These are phyloP conservation scores for Ophiostoma novo-ulmi DNA, from an alignment of 2,329 filamentous ascomycete species.

Conservation along the genomic window DNA sequence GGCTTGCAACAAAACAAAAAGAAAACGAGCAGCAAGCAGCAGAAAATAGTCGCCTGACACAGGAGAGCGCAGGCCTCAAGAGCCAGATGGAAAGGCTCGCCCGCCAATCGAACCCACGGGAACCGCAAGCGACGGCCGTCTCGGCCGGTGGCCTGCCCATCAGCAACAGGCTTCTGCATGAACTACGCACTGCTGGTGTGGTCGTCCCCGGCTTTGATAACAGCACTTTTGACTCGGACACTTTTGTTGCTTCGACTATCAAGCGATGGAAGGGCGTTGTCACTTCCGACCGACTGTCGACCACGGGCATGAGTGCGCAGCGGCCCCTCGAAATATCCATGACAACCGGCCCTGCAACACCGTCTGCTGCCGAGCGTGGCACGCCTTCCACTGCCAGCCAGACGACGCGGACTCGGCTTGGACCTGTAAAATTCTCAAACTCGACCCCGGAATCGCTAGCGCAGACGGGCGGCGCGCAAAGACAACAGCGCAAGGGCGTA, in stretches of 20 bases:
- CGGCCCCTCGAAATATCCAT: conserved; percentile 40
- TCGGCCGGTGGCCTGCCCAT: conserved; percentile 46
- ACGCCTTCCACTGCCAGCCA: background rate
- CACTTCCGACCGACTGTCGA: conserved; percentile 43
- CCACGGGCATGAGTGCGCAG: conserved; percentile 47
- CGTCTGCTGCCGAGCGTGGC: background rate
- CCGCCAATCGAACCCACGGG: conserved; percentile 54
- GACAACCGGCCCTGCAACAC: background rate
- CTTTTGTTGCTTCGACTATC: conserved; percentile 51
- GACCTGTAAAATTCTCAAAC: background rate
- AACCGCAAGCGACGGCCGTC: conserved; percentile 50
- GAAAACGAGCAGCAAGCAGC: conserved; percentile 49
- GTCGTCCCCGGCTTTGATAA: conserved; percentile 44
- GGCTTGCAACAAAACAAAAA: conserved; percentile 53
- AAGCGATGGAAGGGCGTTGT: conserved; percentile 60
- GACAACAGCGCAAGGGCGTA: background rate
- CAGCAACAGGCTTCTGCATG: conserved; percentile 44
- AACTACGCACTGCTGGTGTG: conserved; percentile 35
- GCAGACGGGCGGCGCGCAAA: background rate
- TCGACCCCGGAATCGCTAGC: conserved; percentile 5
- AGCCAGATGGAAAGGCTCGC: conserved; percentile 56
- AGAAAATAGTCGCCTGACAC: conserved; percentile 46
- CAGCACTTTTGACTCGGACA: conserved; percentile 48
- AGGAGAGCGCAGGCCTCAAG: conserved; percentile 54
- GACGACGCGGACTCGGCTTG: background rate